Base-by-base conservation (phyloP, 179 eudicot genomes). In the Sideroxylon spinosum region DNA sequence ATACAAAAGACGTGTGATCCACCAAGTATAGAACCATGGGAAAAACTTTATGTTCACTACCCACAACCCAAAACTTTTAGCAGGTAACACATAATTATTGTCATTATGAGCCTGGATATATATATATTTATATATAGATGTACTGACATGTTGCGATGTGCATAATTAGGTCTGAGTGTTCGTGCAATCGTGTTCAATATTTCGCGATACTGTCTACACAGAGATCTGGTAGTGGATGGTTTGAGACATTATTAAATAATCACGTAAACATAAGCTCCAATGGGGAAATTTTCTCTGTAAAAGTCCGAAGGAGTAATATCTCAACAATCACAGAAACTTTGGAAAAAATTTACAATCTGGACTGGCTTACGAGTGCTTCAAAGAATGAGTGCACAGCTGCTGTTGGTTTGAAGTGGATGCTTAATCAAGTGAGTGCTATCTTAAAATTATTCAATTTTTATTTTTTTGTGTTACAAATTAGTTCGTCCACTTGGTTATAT, bases 371-470 rank as follows among this genome's bases (percentile, higher is more conserved):
- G 56, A 95, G 99, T 82, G 97, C 99, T 68, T 91, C 99, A 55
- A 95, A 90, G 86, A 95, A 89, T 72, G 99, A 90, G 78, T 95
- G 98, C 74, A 86, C 98, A 11, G 94, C 99, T 79, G 98, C 99
- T 52, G 93, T 95, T 82, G 99, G 99, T 79, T 91, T 95, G 84
- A 95, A 93, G 82, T 95, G 99, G 99, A 95, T 95, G 99, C 92
- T 95, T 80, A 95, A 93, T 82, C 99, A 95, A 95, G 98, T 93
- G 67, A 64, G 70, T 67, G 75, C 71, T 74, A 37, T 37, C 44
- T 49, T 22, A 60, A 12, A 65, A 75, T 22, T 26, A 67, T 46
- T 57, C 32, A 44, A 28, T 22, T 37, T 64, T n/a, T 77, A 44
- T 11, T 19, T 23, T 9, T 26, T 22, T 77, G 32, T 17, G 37